A percentile compares a stretch with the other conserved stretches of the same genome.
Evolutionary conservation across 768 basidiomycete species (phyloP).

Genomic region (Mrakia frigida): DNA sequence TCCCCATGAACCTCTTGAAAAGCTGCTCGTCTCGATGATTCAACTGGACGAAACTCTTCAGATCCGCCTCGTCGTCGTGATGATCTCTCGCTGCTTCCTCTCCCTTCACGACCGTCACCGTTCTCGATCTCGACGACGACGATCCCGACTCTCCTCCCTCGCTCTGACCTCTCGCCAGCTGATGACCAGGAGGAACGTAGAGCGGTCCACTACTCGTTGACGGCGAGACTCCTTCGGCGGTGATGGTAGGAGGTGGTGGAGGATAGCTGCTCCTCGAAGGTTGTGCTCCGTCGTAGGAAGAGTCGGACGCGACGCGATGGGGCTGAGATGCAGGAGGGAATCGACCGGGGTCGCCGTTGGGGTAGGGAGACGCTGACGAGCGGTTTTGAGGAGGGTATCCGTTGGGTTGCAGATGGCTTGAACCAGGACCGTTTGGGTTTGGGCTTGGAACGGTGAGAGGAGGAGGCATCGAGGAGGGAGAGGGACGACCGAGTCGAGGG

Average conservation of each 20-base stretch:
- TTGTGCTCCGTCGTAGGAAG: too few species aligned
- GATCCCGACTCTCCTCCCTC: neutral
- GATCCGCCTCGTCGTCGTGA: constrained; percentile 29
- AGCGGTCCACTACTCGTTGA: neutral
- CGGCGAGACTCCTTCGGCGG: neutral
- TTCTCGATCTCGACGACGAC: neutral
- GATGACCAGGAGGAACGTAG: neutral
- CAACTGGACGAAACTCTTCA: constrained; percentile 29
- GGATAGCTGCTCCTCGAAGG: constrained; percentile 4
- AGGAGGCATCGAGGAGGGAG: constrained; percentile 5
- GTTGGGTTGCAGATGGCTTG: neutral
- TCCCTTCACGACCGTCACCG: neutral
- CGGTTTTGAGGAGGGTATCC: neutral
- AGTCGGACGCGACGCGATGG: constrained; percentile 3
- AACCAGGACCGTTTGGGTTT: neutral
- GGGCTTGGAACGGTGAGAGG: neutral
- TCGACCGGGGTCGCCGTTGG: neutral
- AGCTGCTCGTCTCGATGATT: constrained; percentile 31
- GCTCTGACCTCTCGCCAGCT: neutral
- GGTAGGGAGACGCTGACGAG: neutral
- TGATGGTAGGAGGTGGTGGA: constrained; percentile 1
- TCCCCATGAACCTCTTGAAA: constrained; percentile 32
- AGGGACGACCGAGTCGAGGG: neutral
- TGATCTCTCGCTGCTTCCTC: neutral
- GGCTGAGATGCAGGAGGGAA: neutral